Percentiles rank a stretch among this genome's conserved stretches.
Evolutionary conservation across 352 stramenopile species (phyloP).

Genomic region (Globisporangium radiosum): DNA sequence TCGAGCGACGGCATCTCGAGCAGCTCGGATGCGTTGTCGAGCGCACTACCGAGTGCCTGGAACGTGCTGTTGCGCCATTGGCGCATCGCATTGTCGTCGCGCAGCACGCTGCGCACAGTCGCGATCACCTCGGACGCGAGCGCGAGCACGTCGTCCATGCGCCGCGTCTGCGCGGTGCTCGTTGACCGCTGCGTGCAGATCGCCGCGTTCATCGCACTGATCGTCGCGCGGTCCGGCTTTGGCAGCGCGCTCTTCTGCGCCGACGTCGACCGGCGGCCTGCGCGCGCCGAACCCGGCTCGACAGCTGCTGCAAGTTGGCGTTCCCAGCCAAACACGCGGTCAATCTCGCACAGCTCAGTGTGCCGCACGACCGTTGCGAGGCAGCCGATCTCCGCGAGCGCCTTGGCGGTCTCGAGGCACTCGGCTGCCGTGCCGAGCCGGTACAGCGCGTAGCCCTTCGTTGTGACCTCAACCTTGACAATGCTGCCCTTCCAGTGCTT

Average conservation of each 20-base stretch:
- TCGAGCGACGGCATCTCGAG: constrained; percentile 9
- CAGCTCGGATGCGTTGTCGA: constrained; percentile 8
- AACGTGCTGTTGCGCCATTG: constrained; percentile 25
- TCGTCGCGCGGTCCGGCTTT: constrained; percentile 26
- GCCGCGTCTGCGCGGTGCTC: neutral
- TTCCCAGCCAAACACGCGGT: constrained; percentile 48
- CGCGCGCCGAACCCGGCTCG: constrained; percentile 38
- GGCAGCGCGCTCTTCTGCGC: constrained; percentile 22
- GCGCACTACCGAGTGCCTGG: constrained; percentile 17
- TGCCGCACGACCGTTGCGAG: constrained; percentile 34
- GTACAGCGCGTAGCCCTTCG: constrained; percentile 48
- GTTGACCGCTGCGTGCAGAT: constrained; percentile 8
- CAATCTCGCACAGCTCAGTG: constrained; percentile 26
- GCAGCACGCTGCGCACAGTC: constrained; percentile 21
- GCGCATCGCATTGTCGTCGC: constrained; percentile 8
- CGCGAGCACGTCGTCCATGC: constrained; percentile 18
- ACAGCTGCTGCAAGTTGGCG: constrained; percentile 23
- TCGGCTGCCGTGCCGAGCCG: constrained; percentile 23
- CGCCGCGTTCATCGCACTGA: constrained; percentile 40
- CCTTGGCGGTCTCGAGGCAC: constrained; percentile 29
- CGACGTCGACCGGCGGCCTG: constrained; percentile 28
- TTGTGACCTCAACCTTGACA: constrained; percentile 31
- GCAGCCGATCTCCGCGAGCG: constrained; percentile 34
- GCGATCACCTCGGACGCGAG: constrained; percentile 37
- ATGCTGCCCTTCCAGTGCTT: constrained; percentile 60